phyloP scores from a whole-genome alignment of 345 rosid genomes.

The Brassica cretica region DNA sequence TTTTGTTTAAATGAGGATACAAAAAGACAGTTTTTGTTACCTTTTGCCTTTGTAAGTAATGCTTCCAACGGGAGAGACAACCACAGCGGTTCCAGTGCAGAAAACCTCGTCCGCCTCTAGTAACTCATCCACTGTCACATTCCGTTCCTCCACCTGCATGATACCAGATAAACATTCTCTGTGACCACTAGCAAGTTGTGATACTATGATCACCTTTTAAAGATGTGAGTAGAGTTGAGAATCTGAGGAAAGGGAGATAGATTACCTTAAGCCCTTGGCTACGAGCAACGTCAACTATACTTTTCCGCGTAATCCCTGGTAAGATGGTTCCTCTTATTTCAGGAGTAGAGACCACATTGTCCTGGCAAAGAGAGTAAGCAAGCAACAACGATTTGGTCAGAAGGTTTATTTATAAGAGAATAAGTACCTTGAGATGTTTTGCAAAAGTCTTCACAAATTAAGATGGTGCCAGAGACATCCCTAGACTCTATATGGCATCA shows the following conservation, averaged over 20 bases:
- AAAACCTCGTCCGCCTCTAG: constrained; percentile 93
- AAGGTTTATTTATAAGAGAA: not conserved
- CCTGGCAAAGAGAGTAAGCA: constrained; percentile 44
- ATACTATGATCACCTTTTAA: constrained; percentile 4
- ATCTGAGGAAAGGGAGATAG: not conserved
- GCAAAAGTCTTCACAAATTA: not conserved
- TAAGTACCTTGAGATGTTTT: constrained; percentile 6
- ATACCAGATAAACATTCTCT: constrained; percentile 6
- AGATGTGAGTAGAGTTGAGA: constrained; percentile 5
- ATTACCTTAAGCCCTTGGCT: constrained; percentile 68
- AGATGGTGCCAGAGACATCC: not conserved
- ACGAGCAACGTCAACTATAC: constrained; percentile 85
- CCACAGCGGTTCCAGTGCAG: constrained; percentile 97
- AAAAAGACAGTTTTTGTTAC: constrained; percentile 35
- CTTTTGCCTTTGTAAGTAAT: constrained; percentile 75
- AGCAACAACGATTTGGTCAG: not conserved
- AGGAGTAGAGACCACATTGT: constrained; percentile 68
- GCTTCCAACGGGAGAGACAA: constrained; percentile 93
- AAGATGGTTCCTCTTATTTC: constrained; percentile 51
- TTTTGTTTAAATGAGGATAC: constrained; percentile 1
- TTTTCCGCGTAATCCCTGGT: constrained; percentile 46
- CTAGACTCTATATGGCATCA: not conserved
- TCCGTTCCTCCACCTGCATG: constrained; percentile 38
- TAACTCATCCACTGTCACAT: constrained; percentile 56
- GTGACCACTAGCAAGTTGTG: not conserved